A percentile compares a stretch with the other conserved stretches of the same genome.
Conservation (phyloP, 345 rosid species). For the Bruguiera gymnorhiza region DNA sequence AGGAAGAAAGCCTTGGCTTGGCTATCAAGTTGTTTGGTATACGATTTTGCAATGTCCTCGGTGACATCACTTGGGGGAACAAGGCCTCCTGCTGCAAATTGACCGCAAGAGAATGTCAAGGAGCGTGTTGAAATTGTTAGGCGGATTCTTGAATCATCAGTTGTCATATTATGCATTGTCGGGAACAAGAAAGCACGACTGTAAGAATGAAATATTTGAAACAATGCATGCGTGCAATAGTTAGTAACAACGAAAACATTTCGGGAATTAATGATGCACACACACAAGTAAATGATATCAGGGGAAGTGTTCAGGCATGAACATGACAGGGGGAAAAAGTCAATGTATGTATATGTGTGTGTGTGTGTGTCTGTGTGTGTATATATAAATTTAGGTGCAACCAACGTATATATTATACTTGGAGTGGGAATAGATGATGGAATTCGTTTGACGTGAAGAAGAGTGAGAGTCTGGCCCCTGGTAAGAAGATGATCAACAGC, state of each 20-base stretch:
- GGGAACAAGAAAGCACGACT: too few relatives aligned
- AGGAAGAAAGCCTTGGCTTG: conserved; percentile 59
- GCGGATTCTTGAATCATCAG: neutral
- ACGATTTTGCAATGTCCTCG: conserved; percentile 27
- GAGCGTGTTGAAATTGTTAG: neutral
- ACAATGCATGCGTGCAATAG: too few relatives aligned
- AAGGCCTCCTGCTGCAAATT: conserved; percentile 39
- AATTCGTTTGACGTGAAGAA: conserved; percentile 58
- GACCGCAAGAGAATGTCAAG: neutral
- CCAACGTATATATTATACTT: conserved; percentile 7
- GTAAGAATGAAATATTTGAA: too few relatives aligned
- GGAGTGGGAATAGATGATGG: conserved; percentile 40
- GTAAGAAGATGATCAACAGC: conserved; percentile 53
- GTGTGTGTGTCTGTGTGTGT: too few relatives aligned
- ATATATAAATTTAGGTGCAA: neutral
- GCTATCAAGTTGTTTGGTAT: conserved; percentile 27
- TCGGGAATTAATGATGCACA: too few relatives aligned
- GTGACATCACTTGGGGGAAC: conserved; percentile 23
- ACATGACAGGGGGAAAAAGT: neutral
- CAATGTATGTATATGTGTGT: neutral
- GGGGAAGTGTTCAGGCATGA: too few relatives aligned
- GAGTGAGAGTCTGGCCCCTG: conserved; percentile 55
- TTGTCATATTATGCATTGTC: too few relatives aligned
- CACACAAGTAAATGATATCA: too few relatives aligned
- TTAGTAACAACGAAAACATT: too few relatives aligned